phyloP scores from a whole-genome alignment of 805 yeast species.

The Vanderwaltozyma tropicalis region DNA sequence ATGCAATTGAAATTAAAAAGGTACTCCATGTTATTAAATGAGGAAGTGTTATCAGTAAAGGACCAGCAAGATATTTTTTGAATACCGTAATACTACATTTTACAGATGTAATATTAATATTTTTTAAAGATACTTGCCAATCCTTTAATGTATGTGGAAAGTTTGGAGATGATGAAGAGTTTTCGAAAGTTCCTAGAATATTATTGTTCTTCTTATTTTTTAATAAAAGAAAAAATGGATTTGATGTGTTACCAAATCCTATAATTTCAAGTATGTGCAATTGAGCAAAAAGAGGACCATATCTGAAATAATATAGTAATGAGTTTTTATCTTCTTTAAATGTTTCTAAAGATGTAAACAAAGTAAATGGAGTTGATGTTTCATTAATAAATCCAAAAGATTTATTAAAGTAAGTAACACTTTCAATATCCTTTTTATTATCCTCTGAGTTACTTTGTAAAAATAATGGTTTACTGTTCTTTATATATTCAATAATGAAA shows the following conservation, averaged over 20 bases:
- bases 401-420: too few species aligned
- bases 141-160: constrained; percentile 17
- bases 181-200: constrained; percentile 19
- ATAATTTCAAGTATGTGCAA: constrained; percentile 64
- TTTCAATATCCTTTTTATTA: too few species aligned
- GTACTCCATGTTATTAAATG: constrained; percentile 71
- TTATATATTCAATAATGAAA: background rate
- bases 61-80: constrained; percentile 57
- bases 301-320: constrained; percentile 55
- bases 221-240: constrained; percentile 67
- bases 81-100: constrained; percentile 59
- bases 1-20: constrained; percentile 54
- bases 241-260: constrained; percentile 66
- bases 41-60: constrained; percentile 53
- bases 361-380: background rate
- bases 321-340: constrained; percentile 10
- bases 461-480: background rate
- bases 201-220: constrained; percentile 26
- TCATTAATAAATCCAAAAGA: background rate
- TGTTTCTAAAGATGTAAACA: too few species aligned
- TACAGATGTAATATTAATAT: constrained; percentile 53
- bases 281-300: constrained; percentile 63
- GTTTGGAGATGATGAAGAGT: constrained; percentile 5
- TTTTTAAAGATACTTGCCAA: constrained; percentile 49
- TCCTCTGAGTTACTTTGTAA: background rate